phyloP scores from a whole-genome alignment of 2,329 filamentous ascomycete genomes.

The Monilinia fructigena region DNA sequence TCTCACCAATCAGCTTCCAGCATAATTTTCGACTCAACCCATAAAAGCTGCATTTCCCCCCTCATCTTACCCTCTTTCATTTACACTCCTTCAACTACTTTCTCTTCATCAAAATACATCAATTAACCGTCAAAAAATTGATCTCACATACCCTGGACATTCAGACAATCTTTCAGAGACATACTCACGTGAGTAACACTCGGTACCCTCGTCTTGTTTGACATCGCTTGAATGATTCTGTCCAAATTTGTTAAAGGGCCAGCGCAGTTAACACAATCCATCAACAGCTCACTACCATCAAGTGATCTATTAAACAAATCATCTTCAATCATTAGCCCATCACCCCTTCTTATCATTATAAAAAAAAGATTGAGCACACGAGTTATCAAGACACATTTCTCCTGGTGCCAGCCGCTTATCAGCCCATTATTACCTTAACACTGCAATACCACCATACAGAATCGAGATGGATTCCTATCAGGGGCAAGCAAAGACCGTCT shows the following conservation, averaged over 20 bases:
- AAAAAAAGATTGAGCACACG: not conserved
- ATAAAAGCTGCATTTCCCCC: conserved; percentile 37
- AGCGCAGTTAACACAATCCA: conserved; percentile 29
- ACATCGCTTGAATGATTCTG: conserved; percentile 32
- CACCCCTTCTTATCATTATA: conserved; percentile 1
- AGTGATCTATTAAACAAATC: conserved; percentile 31
- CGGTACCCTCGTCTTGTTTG: conserved; percentile 39
- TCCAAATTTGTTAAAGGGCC: conserved; percentile 29
- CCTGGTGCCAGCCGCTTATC: conserved; percentile 23
- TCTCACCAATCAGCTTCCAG: conserved; percentile 22
- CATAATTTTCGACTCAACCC: conserved; percentile 22
- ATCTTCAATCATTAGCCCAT: conserved; percentile 19
- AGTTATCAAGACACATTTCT: not conserved
- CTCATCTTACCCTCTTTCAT: conserved; percentile 35
- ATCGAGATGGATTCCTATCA: not conserved
- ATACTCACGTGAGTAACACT: conserved; percentile 34
- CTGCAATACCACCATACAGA: not conserved
- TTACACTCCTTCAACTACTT: conserved; percentile 32
- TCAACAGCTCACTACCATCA: conserved; percentile 30
- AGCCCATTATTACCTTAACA: not conserved
- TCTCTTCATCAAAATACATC: conserved; percentile 26
- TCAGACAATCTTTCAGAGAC: conserved; percentile 29
- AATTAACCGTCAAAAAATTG: conserved; percentile 31
- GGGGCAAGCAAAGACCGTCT: not conserved
- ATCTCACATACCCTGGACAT: conserved; percentile 32